Base-by-base conservation (phyloP, 2,329 filamentous ascomycete genomes). In the Talaromyces islandicus region DNA sequence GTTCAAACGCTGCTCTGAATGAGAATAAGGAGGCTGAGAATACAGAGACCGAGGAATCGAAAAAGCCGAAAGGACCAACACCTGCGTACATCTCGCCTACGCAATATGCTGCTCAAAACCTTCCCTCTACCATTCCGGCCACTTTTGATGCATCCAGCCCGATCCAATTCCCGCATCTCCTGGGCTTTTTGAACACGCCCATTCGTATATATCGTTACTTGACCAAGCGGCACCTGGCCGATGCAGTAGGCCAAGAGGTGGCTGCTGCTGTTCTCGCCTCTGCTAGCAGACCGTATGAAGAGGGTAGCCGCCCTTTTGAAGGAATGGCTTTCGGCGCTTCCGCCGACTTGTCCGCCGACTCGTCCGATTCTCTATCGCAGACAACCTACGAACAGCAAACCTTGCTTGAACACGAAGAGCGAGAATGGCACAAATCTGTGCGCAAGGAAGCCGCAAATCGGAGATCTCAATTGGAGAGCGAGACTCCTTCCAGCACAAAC, bases 141-240 rank as follows among this genome's bases (percentile, higher is more conserved):
- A 84, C 88, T 61, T 85, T 99, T 69, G 84, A 87, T 41, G 91
- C 91, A 50, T 87, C 88, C 6, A 80, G 83, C 25, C 82, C 89
- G 14, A 83, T 99, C 62, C 80, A 85, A 48, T 90, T 96, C 74
- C 93, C 93, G 0, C 93, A 97, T 73, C 84, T 97, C 61, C 88
- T 99, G 30, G 94, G 94, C 62, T 96, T 99, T 80, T 79, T 90
- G 64, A 93, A 94, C 77, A 97, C 93, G 2, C 90, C 92, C 0
- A 89, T 87, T 65, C 88, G 94, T 62, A 81, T 97, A 62, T 89
- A 89, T 70, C 89, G 94, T 65, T 99, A 92, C 82, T 81, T 99
- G 62, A 96, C 88, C 73, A 88, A 75, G 63, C 88, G 94, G 58
- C 78, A 85, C 64, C 82, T 96, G n/a, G 93, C 93, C 64, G 93